Evolutionary conservation across 2,329 filamentous ascomycete species (phyloP), one percentile per base, ranked within the genome.

Genomic region (Calonectria pauciramosa): DNA sequence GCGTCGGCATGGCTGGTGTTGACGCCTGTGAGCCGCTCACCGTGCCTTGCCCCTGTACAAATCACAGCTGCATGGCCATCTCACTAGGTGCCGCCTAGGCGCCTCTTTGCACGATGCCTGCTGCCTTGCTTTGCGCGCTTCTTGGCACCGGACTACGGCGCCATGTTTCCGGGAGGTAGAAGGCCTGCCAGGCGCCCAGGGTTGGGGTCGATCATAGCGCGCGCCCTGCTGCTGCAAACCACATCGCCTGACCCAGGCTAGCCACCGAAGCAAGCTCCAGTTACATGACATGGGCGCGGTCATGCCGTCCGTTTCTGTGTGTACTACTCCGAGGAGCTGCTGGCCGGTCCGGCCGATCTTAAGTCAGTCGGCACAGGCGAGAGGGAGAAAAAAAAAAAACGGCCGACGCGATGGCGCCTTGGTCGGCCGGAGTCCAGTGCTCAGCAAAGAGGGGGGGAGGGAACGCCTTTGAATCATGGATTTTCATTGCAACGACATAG

Each of bases 391-490:
- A 65, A 44, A 26, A 36, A 32, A 66, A 54, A 52, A 65, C 32
- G 56, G 56, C 52, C 32, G 64, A 63, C 54, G 34, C 67, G 52
- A 59, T 44, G 32, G 63, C 63, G 64, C 67, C 59, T 36, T 70
- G 63, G 44, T 67, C 71, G 52, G 38, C 47, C 34, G 26, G 70
- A 65, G 71, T 68, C 63, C 72, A 60, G 64, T 73, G 60, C 70
- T 72, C 36, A 63, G 52, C 49, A 59, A 41, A 67, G 36, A 59
- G 52, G 44, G 63, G 26, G 54, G 10, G 20, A 30, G 47, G 70
- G 26, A 23, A 51, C 28, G 23, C 9, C 18, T 52, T 68, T 56
- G 52, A 49, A 32, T 60, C 36, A 26, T 63, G 60, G 60, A 60
- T 26, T 60, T 60, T 36, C 56, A 60, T 38, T 38, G 13, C 23